A percentile compares a stretch with the other conserved stretches of the same genome.
phyloP scores from a whole-genome alignment of 1,139 yeast species.

The Geotrichum cucujoidarum region DNA sequence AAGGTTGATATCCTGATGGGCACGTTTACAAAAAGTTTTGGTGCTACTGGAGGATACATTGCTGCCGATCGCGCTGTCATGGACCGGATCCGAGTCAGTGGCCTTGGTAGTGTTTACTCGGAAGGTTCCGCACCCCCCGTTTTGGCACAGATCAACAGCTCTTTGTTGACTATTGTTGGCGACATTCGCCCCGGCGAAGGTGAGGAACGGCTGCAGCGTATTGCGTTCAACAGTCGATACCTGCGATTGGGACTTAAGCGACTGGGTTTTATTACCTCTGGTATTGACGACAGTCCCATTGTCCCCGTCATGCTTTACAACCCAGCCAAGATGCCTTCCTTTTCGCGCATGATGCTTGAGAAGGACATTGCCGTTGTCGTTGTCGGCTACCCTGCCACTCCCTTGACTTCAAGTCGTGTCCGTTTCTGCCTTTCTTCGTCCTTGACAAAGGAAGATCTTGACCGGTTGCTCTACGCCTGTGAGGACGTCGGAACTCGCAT shows the following conservation, averaged over 20 bases:
- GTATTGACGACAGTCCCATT: slow-evolving; percentile 96
- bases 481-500: slow-evolving; percentile 76
- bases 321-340: slow-evolving; percentile 92
- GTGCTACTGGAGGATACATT: slow-evolving; percentile 97
- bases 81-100: slow-evolving; percentile 66
- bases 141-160: slow-evolving; percentile 77
- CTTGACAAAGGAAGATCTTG: slow-evolving; percentile 89
- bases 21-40: slow-evolving; percentile 93
- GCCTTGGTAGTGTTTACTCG: slow-evolving; percentile 70
- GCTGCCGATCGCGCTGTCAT: slow-evolving; percentile 68
- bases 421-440: slow-evolving; percentile 92
- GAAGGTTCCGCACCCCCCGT: slow-evolving; percentile 91
- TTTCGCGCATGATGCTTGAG: slow-evolving; percentile 74
- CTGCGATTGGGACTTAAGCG: slow-evolving; percentile 84
- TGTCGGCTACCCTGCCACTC: slow-evolving; percentile 97
- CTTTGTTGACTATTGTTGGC: slow-evolving; percentile 75
- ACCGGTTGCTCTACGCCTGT: slow-evolving; percentile 64
- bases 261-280: slow-evolving; percentile 88
- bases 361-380: slow-evolving; percentile 88
- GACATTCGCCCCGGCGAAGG: slow-evolving; percentile 91
- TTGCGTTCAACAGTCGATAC: slow-evolving; percentile 93
- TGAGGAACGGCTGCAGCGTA: slow-evolving; percentile 78
- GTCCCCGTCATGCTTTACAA: slow-evolving; percentile 81
- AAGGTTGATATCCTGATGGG: slow-evolving; percentile 91
- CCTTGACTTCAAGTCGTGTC: slow-evolving; percentile 81